Conservation (phyloP, 139 green algal genomes). For the Chara braunii region DNA sequence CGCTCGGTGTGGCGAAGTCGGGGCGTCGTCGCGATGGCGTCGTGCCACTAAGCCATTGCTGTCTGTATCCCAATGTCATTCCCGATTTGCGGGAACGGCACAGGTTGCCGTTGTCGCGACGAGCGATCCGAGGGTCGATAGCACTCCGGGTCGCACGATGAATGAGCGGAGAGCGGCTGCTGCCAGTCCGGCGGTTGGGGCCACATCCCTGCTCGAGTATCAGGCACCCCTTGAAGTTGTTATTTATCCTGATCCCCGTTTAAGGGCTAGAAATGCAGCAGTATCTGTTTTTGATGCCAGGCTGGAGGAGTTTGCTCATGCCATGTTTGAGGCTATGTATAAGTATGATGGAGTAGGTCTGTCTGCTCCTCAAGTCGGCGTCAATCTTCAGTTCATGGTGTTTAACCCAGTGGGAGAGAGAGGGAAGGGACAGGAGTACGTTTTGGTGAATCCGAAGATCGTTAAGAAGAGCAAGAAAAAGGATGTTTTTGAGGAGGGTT, state of each 20-base stretch:
- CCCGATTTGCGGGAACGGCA: too few relatives aligned
- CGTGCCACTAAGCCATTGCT: too few relatives aligned
- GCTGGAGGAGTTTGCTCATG: conserved; percentile 63
- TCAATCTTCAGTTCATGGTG: conserved; percentile 96
- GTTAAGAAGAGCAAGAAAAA: conserved; percentile 50
- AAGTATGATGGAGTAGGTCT: conserved; percentile 85
- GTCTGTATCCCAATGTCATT: too few relatives aligned
- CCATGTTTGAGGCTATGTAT: conserved; percentile 97
- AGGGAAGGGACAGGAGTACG: conserved; percentile 59
- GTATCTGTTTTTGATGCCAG: conserved; percentile 68
- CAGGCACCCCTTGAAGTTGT: conserved; percentile 53
- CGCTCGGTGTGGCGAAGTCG: too few relatives aligned
- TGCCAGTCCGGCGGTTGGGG: too few relatives aligned
- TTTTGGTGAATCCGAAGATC: conserved; percentile 91
- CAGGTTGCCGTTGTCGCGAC: too few relatives aligned
- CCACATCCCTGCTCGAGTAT: conserved; percentile 11
- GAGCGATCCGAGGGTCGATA: too few relatives aligned
- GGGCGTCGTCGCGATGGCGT: too few relatives aligned
- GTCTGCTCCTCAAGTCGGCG: conserved; percentile 85
- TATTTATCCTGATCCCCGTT: conserved; percentile 80
- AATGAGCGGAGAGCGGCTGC: too few relatives aligned
- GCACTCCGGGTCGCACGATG: too few relatives aligned
- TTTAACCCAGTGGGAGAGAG: conserved; percentile 77
- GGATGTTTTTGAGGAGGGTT: conserved; percentile 47
- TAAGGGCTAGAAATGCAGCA: conserved; percentile 73